Base-by-base conservation (phyloP, 164 flowering plant genomes). In the Taxillus chinensis region DNA sequence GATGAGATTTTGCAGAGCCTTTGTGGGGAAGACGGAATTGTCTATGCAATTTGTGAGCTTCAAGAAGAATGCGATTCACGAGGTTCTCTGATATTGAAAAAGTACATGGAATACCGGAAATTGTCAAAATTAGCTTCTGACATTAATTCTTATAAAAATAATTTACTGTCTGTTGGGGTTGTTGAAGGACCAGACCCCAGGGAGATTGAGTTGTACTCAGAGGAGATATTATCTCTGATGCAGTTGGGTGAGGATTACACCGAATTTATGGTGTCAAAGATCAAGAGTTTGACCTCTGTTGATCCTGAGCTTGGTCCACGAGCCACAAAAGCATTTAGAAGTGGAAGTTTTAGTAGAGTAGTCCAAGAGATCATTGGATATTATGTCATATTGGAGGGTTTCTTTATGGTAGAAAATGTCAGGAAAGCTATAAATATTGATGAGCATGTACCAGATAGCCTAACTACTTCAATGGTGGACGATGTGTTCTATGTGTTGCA, bases 391-490 rank as follows among this genome's bases (percentile, higher is more conserved):
- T 58, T 92, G 57, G 98, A 92, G 74, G 96, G 90, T 27, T 92
- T 83, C 70, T 92, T 83, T 65, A 90, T 92, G 98, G 96, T 90
- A 68, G 98, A 90, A 67, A 92, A 87, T 75, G 96, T 86, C 60
- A 87, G 92, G 77, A 92, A 92, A 71, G 98, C 96, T 12, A 85
- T 90, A 60, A 77, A 79, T 67, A 92, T 92, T 42, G 96, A 92
- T 61, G 98, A 90, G 80, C 84, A 79, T 52, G 97, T 79, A 11
- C 79, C 79, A 2, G 95, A 92, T 58, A 92, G 97, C 71, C 89
- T 92, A 54, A 92, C 92, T 0, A 90, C 98, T 9, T 92, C 97
- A 0, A 88, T 90, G 98, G 98, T 92, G 61, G 92, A 92, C 60
- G 98, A 92, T 71, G 97, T 90, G 69, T 92, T 92, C 57, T 92